These are phyloP conservation scores for Tephrocybe rancida DNA, from an alignment of 768 basidiomycete species.

Conservation along the genomic window DNA sequence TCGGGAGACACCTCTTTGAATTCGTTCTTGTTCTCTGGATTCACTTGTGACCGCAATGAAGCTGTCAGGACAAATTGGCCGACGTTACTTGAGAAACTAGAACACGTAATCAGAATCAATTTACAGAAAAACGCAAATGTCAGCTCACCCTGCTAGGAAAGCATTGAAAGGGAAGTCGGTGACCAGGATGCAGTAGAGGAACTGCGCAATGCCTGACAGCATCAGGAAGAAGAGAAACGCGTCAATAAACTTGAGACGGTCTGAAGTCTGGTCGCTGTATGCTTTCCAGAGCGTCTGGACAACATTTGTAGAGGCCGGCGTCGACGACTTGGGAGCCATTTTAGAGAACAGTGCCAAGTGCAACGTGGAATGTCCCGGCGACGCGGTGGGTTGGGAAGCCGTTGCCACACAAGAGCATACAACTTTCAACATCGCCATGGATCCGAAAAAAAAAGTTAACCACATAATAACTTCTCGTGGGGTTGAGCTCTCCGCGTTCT, in stretches of 20 bases:
- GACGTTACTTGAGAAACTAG: conserved; percentile 88
- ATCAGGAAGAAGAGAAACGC: conserved; percentile 90
- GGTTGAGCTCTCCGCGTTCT: conserved; percentile 8
- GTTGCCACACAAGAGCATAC: conserved; percentile 34
- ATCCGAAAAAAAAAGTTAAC: conserved; percentile 12
- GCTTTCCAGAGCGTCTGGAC: conserved; percentile 69
- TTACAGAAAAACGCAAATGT: background rate
- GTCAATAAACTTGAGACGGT: conserved; percentile 93
- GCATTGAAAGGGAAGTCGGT: conserved; percentile 98
- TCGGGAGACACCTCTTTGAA: conserved; percentile 95
- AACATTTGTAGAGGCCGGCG: conserved; percentile 36
- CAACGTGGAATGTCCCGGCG: conserved; percentile 36
- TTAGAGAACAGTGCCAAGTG: conserved; percentile 9
- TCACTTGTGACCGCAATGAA: conserved; percentile 89
- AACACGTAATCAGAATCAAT: background rate
- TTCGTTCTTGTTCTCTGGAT: conserved; percentile 77
- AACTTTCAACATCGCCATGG: conserved; percentile 3
- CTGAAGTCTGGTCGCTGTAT: conserved; percentile 76
- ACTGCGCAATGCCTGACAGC: conserved; percentile 88
- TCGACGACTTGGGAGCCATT: conserved; percentile 39
- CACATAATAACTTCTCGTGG: conserved; percentile 7
- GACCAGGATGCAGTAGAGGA: conserved; percentile 88
- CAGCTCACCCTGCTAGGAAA: conserved; percentile 88
- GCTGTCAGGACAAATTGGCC: conserved; percentile 97
- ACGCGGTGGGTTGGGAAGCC: conserved; percentile 23